Base-by-base conservation (phyloP, 169 alveolate genomes). In the Eimeria falciformis region DNA sequence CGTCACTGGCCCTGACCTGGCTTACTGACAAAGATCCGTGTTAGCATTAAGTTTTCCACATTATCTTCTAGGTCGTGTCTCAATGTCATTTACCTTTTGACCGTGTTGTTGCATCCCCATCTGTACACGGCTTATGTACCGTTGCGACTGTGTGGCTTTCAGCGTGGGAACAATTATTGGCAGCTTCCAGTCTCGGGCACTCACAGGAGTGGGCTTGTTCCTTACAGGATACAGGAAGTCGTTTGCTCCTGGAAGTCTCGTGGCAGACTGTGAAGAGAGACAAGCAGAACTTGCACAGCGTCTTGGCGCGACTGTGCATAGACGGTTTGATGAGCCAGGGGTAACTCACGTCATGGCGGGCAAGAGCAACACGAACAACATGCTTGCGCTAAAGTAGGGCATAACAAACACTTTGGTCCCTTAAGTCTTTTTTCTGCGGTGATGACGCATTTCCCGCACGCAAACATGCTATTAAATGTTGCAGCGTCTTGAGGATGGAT, bases 311-410 rank as follows among this genome's bases (percentile, higher is more conserved):
- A 95, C 94, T 56, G 96, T 97, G 43, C 93, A 94, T 65, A 92
- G 92, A 14, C 96, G 95, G 47, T 94, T 96, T 66, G 97, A 96
- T 55, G 96, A 94, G 81, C 94, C 96, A 37, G 95, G 96, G 21
- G 96, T 97, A 86, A 97, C 98, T 3, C 98, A 97, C 81, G 96
- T 97, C 7, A 96, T 97, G 92, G 98, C 98, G 37, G 98, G 97
- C 40, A 96, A 97, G 87, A 96, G 96, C 93, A 96, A 97, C 90
- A 97, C 98, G 17, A 98, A 96, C 85, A 97, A 97, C 75, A 85
- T 85, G 92, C 73, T 85, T 9, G 92, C 92, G 17, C 79, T 71
- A 56, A 85, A 68, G 92, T 85, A 62, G 65, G 92, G 40, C 53
- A n/a, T 25, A 11, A n/a, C 40, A 27, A 5, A 11, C 45, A 23